Base-by-base conservation (phyloP, 164 flowering plant species). In the Vitis amurensis region DNA sequence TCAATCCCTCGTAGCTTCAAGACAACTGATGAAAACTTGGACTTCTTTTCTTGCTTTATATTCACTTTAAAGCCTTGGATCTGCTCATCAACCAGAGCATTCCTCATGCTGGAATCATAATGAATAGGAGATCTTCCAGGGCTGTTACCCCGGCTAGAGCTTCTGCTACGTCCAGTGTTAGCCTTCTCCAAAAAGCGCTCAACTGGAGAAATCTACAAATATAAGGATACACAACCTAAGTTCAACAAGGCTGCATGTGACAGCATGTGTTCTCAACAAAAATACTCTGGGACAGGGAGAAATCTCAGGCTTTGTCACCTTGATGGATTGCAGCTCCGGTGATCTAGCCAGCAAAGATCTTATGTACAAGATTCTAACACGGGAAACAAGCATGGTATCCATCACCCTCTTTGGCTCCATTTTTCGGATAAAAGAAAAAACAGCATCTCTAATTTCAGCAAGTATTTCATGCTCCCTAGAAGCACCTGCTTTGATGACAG, bases 371-470 rank as follows among this genome's bases (percentile, higher is more conserved):
- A 96, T 95, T 76, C 99, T 87, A 63, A 93, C 99, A 69, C 99
- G 99, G 19, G 99, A 95, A 70, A 96, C 93, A 73, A 96, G 98
- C 99, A 96, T 91, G 57, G 97, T 93, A 74, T 96, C 99, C 98
- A 96, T 93, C 31, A 96, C 99, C 69, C 94, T 86, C 74, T 67
- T 87, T 1, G 97, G 95, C 83, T 96, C 99, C 94, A 93, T 93
- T 79, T 91, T 96, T 50, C 91, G 92, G 64, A 96, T 87, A 74
- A 96, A 96, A 57, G 97, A 82, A 76, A 93, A 93, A 62, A 93
- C 98, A 63, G 98, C 94, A 81, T 96, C 98, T 80, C 97, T 87
- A 44, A 96, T 96, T 88, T 96, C 99, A 76, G 99, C 98, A 77
- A 96, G 97, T 79, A 96, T 96, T 78, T 96, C 99, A 82, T 96